These are phyloP conservation scores for Rhizopus sp. DNA, from an alignment of 371 early-diverging fungal genomes.

Conservation along the genomic window DNA sequence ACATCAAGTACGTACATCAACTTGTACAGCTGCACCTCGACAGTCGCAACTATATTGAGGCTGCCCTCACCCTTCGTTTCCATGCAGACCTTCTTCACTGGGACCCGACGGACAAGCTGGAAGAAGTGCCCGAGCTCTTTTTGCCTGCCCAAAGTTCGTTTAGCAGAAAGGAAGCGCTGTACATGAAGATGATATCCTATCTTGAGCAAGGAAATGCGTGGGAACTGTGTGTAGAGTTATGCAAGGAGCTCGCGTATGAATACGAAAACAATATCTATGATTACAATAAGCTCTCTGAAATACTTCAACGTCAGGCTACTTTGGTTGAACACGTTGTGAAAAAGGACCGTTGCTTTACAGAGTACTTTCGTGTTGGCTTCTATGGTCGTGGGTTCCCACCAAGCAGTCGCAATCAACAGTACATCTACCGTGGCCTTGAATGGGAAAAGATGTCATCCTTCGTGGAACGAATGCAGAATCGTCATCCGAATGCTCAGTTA, in stretches of 20 bases:
- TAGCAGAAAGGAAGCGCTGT: slow-evolving; percentile 68
- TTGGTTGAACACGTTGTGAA: slow-evolving; percentile 59
- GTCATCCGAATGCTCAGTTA: slow-evolving; percentile 65
- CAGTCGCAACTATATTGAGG: slow-evolving; percentile 67
- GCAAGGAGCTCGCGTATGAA: slow-evolving; percentile 61
- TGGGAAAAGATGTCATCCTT: slow-evolving; percentile 81
- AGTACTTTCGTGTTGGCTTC: slow-evolving; percentile 79
- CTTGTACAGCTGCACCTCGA: slow-evolving; percentile 63
- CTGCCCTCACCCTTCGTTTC: slow-evolving; percentile 67
- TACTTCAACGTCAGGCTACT: slow-evolving; percentile 59
- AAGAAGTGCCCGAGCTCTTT: slow-evolving; percentile 55
- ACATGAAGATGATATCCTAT: slow-evolving; percentile 60
- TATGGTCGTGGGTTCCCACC: slow-evolving; percentile 70
- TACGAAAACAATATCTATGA: slow-evolving; percentile 61
- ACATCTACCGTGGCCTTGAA: slow-evolving; percentile 71
- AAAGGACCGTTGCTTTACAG: slow-evolving; percentile 66
- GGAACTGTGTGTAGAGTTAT: slow-evolving; percentile 71
- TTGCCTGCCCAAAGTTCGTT: slow-evolving; percentile 58
- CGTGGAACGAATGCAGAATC: slow-evolving; percentile 71
- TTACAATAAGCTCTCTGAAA: slow-evolving; percentile 58
- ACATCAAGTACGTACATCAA: slow-evolving; percentile 73
- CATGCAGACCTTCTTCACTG: slow-evolving; percentile 73
- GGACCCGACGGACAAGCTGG: slow-evolving; percentile 51
- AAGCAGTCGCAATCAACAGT: slow-evolving; percentile 64
- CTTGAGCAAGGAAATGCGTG: slow-evolving; percentile 69